Evolutionary conservation across 1,139 yeast genomes (phyloP).

Genomic region (Candida smagusa): DNA sequence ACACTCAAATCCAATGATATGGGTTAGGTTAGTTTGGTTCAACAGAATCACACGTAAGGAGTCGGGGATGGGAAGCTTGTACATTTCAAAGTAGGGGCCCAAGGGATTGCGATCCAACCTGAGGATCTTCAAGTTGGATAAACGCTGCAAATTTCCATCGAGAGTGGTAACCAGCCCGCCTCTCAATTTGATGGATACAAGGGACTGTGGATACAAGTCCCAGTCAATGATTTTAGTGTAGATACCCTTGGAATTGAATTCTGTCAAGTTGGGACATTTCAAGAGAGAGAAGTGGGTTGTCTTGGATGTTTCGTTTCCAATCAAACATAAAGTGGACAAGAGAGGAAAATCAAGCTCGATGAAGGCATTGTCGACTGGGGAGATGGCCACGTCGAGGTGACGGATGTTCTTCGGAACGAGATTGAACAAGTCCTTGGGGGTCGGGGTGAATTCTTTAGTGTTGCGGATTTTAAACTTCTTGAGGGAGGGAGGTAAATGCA

Average conservation of each 20-base stretch:
- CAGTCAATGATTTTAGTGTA: neutral
- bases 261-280: neutral
- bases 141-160: neutral
- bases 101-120: neutral
- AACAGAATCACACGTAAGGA: neutral
- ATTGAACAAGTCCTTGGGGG: neutral
- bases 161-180: neutral
- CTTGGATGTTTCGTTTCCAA: neutral
- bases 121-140: neutral
- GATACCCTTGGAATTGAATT: neutral
- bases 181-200: neutral
- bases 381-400: neutral
- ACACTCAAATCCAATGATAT: neutral
- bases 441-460: neutral
- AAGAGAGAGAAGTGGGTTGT: neutral
- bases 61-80: neutral
- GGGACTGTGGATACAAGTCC: neutral
- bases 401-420: neutral
- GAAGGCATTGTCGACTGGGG: neutral
- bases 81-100: neutral
- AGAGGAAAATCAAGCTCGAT: neutral
- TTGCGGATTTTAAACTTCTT: neutral
- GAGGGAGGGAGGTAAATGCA: neutral
- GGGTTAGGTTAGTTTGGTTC: neutral
- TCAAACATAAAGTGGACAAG: neutral